These are phyloP conservation scores for Pezicula carpinea DNA, from an alignment of 2,329 filamentous ascomycete species.

Conservation along the genomic window DNA sequence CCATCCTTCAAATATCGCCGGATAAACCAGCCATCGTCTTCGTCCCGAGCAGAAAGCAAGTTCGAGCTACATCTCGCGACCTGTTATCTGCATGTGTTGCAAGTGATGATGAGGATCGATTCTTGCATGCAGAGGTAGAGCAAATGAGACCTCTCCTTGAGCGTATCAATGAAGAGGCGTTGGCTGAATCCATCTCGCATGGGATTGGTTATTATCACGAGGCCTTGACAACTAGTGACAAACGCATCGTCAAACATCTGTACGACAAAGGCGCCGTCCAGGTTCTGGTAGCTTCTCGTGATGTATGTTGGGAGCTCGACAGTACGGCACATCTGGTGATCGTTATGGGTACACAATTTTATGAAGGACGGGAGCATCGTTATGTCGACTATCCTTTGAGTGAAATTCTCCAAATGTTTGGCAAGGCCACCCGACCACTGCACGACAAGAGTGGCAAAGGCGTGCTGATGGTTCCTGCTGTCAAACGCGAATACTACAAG, in stretches of 20 bases:
- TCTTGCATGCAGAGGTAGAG: slow-evolving; percentile 78
- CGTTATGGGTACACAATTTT: slow-evolving; percentile 97
- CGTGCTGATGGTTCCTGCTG: slow-evolving; percentile 92
- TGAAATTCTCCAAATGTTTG: slow-evolving; percentile 97
- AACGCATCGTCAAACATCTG: slow-evolving; percentile 87
- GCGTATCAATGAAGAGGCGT: slow-evolving; percentile 77
- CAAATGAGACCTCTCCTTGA: slow-evolving; percentile 79
- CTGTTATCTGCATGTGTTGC: slow-evolving; percentile 81
- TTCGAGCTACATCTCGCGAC: slow-evolving; percentile 80
- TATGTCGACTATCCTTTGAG: slow-evolving; percentile 95
- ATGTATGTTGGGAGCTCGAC: slow-evolving; percentile 95
- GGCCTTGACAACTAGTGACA: slow-evolving; percentile 81
- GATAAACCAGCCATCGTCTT: slow-evolving; percentile 90
- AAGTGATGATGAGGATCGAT: slow-evolving; percentile 89
- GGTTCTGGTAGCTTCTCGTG: slow-evolving; percentile 69
- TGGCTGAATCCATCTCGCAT: slow-evolving; percentile 86
- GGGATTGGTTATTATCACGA: slow-evolving; percentile 98
- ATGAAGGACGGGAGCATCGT: slow-evolving; percentile 91
- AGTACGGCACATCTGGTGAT: slow-evolving; percentile 85
- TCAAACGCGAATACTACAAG: slow-evolving; percentile 97
- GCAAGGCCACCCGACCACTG: slow-evolving; percentile 77
- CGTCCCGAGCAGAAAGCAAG: slow-evolving; percentile 90
- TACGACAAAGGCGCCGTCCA: slow-evolving; percentile 73
- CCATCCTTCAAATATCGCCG: slow-evolving; percentile 81
- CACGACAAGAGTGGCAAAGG: slow-evolving; percentile 79